Evolutionary conservation across 305 asterid genomes (phyloP), one percentile per base, ranked within the genome.

Genomic region (Fraxinus dipetala): DNA sequence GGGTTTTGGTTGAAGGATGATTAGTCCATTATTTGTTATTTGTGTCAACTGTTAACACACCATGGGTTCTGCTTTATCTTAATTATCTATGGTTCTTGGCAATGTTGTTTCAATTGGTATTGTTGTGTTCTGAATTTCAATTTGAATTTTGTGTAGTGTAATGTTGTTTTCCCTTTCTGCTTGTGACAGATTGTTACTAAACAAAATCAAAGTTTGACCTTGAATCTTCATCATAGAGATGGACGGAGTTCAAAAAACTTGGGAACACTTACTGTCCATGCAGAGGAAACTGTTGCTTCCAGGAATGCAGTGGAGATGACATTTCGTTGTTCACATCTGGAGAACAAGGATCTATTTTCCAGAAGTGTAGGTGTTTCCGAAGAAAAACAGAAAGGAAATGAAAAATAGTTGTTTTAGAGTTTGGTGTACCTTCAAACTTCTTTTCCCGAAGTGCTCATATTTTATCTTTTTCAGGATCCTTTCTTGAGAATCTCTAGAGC

Each of bases 401-500:
- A 30, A 28, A 31, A 31, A 79, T 34, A 35, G 9, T 43, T 82
- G 30, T 35, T 6, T 59, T 14, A 79, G 77, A 35, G 74, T 78
- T 79, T 86, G 63, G 34, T 75, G 9, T 40, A 76, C 72, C 43
- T 75, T 59, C 78, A 30, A 4, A 72, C 74, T 54, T 43, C 9
- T 22, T 81, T 72, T 54, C 75, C 26, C 6, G 48, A 83, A 45
- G 76, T 76, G 34, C 74, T 65, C 16, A 32, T 84, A 54, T 31
- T 75, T 80, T 84, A 72, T 72, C 69, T 45, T 82, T 90, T 35
- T 24, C 88, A 94, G 98, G 98, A 94, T 85, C 97, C 98, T 76
- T 94, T 94, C 86, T 89, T 94, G 78, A 90, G 92, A 91, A 90
- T 94, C 86, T 93, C 97, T 28, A 91, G 93, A 86, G 73, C 84